Evolutionary conservation across 176 grass and related monocot genomes (phyloP).

Genomic region (Guadua angustifolia): DNA sequence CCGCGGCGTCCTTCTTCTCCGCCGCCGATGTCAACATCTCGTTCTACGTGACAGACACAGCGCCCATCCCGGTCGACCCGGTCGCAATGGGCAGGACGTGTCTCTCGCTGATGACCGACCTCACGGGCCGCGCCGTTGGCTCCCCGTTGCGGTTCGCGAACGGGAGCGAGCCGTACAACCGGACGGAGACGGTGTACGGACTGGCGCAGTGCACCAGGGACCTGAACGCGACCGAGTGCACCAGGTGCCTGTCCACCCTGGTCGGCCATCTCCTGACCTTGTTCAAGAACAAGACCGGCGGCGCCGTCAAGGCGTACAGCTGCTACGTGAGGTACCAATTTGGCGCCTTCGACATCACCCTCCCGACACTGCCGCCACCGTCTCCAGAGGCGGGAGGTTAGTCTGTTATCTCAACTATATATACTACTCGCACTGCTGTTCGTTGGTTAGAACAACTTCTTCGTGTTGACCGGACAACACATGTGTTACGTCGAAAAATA

Average conservation of each 20-base stretch:
- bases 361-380: not conserved
- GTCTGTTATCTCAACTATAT: too few species aligned
- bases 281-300: conserved; percentile 18
- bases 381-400: not conserved
- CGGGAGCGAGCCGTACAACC: not conserved
- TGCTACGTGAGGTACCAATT: conserved; percentile 43
- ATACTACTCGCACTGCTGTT: too few species aligned
- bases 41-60: not conserved
- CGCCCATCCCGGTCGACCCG: too few species aligned
- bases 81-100: too few species aligned
- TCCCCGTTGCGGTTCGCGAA: conserved; percentile 14
- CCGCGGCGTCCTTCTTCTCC: not conserved
- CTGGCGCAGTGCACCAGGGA: conserved; percentile 63
- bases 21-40: accelerated
- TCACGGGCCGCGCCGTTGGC: too few species aligned
- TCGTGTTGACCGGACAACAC: too few species aligned
- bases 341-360: conserved; percentile 6
- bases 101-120: too few species aligned
- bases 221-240: conserved; percentile 30
- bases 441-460: too few species aligned
- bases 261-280: accelerated
- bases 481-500: too few species aligned
- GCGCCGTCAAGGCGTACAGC: conserved; percentile 30
- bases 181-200: conserved; percentile 28
- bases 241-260: not conserved